Evolutionary conservation across 2,329 filamentous ascomycete genomes (phyloP), one percentile per base, ranked within the genome.

Genomic region (Dendryphion nanum): DNA sequence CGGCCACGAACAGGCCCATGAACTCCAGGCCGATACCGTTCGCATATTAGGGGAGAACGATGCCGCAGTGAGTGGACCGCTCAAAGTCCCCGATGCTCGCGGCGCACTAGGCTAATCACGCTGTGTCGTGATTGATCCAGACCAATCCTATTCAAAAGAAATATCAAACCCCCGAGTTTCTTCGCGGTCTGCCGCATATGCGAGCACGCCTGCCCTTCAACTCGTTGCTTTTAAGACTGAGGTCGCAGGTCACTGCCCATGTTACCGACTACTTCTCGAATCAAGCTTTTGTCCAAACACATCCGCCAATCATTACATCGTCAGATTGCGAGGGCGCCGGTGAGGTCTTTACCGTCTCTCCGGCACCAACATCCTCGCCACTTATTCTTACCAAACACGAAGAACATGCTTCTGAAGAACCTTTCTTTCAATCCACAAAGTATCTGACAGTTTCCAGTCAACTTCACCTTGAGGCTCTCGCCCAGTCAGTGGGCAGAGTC

Each of bases 251-350:
- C 51, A 85, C 89, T 46, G 79, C 82, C 33, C 77, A 82, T 32
- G 65, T 95, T 30, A 86, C 81, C 37, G 77, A 77, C 32, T 91
- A 89, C 67, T 96, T 97, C 67, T 76, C 78, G 32, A 68, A 73
- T 18, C 76, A 81, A 42, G 75, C 81, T 39, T 91, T 87, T 55
- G 77, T 87, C 41, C 86, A 97, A 67, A 88, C 87, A 6, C 91
- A 97, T 52, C 88, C 93, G 4, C 93, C 93, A 4, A 83, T 97
- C 55, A 87, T 98, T 57, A 97, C 93, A 2, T 96, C 91, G 0
- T 95, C 91, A 0, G 93, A 98, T 57, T 98, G 93, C 58, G 93
- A 98, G 70, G 93, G 93, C 4, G 93, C 90, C 2, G 93, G 93
- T 1, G 90, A 97, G 62, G 91, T 94, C 14, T 98, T 98, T 57